phyloP scores from a whole-genome alignment of 1,139 yeast species.

The Hansenula sp. region DNA sequence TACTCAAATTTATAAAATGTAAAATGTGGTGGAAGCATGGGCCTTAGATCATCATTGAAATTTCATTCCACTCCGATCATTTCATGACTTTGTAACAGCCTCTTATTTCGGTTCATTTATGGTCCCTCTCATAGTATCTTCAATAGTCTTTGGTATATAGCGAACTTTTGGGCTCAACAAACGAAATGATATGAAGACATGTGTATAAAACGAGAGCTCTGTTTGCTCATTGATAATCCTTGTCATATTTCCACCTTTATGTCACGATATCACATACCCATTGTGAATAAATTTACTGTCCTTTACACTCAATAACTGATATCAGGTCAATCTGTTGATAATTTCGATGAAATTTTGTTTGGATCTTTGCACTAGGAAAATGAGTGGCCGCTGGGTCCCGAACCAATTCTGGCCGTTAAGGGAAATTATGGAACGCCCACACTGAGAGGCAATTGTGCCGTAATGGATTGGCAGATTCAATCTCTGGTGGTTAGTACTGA shows the following conservation, averaged over 20 bases:
- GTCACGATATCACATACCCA: slow-evolving; percentile 23
- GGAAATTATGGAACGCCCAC: not conserved
- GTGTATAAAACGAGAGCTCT: no score
- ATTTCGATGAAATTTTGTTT: slow-evolving; percentile 19
- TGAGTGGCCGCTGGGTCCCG: slow-evolving; percentile 2
- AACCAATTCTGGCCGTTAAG: not conserved
- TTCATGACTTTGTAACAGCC: no score
- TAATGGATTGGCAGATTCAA: no score
- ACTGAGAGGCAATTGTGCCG: slow-evolving; percentile 9
- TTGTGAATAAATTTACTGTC: slow-evolving; percentile 22
- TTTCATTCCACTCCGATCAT: no score
- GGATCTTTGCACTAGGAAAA: slow-evolving; percentile 5
- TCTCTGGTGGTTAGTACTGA: no score
- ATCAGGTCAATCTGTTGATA: slow-evolving; percentile 5
- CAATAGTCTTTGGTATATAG: not conserved
- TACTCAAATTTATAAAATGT: not conserved
- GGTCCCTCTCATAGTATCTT: not conserved
- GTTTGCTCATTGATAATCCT: no score
- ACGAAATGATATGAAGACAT: no score
- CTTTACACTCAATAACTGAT: slow-evolving; percentile 6
- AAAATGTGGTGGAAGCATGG: no score
- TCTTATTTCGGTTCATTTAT: no score
- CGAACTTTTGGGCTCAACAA: no score
- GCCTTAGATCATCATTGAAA: no score
- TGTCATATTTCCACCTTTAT: not conserved